These are phyloP conservation scores for Cyclanthera cordifolia DNA, from an alignment of 306 rosid species.

Conservation along the genomic window DNA sequence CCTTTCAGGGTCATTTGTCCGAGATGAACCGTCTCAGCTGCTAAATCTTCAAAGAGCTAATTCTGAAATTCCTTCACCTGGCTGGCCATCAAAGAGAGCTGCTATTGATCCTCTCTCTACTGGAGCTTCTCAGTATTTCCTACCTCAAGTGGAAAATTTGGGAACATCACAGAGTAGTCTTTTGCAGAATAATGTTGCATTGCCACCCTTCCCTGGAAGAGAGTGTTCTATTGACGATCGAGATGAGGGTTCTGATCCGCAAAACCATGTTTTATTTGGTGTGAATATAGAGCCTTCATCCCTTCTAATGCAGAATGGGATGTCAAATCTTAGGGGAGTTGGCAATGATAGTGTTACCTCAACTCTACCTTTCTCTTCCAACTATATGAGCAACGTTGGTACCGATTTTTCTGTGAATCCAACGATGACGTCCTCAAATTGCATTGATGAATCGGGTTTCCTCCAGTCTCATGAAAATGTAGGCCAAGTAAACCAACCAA, in stretches of 20 bases:
- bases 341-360: conserved; percentile 36
- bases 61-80: conserved; percentile 22
- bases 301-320: conserved; percentile 65
- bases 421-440: conserved; percentile 43
- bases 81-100: conserved; percentile 75
- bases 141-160: conserved; percentile 68
- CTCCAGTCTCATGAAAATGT: conserved; percentile 49
- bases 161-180: conserved; percentile 42
- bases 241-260: conserved; percentile 58
- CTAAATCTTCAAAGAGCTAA: conserved; percentile 39
- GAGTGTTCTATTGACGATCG: conserved; percentile 74
- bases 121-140: conserved; percentile 31
- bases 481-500: conserved; percentile 48
- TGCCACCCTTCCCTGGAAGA: conserved; percentile 97
- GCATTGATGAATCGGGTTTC: conserved; percentile 59
- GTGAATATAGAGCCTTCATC: conserved; percentile 80
- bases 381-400: conserved; percentile 48
- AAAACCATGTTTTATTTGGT: conserved; percentile 77
- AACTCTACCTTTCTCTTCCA: conserved; percentile 50
- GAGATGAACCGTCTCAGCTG: conserved; percentile 63
- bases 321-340: conserved; percentile 50
- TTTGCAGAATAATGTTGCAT: conserved; percentile 44
- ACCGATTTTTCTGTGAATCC: conserved; percentile 48
- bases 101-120: conserved; percentile 51
- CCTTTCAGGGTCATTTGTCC: conserved; percentile 63